phyloP scores from a whole-genome alignment of 257 asterid genomes.

The Solanum peruvianum region DNA sequence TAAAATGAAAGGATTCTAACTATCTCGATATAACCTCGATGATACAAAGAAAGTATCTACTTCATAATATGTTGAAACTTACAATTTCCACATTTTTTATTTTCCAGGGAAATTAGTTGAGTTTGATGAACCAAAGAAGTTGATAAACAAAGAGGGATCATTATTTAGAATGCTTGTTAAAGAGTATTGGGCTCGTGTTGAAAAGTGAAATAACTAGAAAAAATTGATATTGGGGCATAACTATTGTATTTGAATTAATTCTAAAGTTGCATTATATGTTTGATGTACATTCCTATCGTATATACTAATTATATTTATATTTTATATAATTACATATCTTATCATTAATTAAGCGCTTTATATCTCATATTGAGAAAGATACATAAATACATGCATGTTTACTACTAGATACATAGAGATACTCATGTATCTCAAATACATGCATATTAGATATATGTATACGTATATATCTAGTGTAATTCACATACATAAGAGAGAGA shows the following conservation, averaged over 20 bases:
- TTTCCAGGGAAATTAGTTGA: background rate
- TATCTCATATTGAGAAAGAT: too few species aligned
- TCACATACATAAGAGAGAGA: background rate
- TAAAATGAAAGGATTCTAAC: background rate
- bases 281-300: too few species aligned
- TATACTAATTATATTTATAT: too few species aligned
- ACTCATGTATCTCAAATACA: background rate
- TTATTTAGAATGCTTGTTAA: background rate
- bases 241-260: background rate
- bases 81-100: background rate
- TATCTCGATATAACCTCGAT: background rate
- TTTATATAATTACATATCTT: too few species aligned
- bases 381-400: too few species aligned
- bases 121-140: background rate
- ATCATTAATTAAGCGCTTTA: background rate
- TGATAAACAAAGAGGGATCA: background rate
- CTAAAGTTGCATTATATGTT: background rate
- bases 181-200: background rate
- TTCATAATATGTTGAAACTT: background rate
- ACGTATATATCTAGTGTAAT: background rate
- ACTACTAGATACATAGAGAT: background rate
- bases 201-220: background rate
- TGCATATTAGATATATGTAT: background rate
- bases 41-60: background rate
- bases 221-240: background rate